Conservation (phyloP, 345 rosid genomes). For the Orychophragmus violaceus region DNA sequence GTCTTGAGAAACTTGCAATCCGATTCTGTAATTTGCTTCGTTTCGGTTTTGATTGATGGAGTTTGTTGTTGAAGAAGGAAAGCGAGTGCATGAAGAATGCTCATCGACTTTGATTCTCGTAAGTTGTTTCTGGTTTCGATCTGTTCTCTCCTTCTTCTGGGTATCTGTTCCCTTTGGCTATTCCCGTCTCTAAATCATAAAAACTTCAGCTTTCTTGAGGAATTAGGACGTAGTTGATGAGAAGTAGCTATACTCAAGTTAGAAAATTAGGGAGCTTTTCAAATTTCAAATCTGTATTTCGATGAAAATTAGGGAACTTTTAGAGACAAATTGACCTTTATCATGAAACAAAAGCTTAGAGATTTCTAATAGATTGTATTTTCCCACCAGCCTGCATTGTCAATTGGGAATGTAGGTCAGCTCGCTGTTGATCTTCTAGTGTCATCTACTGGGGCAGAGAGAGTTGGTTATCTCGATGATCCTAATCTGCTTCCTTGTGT, state of each 20-base stretch:
- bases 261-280: background rate
- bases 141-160: background rate
- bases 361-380: background rate
- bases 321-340: background rate
- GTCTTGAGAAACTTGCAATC: background rate
- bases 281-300: too few relatives aligned
- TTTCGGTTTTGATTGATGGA: slow-evolving; percentile 39
- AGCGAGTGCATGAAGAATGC: slow-evolving; percentile 44
- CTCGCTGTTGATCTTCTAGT: slow-evolving; percentile 80
- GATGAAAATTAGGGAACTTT: too few relatives aligned
- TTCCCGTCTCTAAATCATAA: background rate
- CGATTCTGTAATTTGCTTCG: background rate
- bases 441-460: slow-evolving; percentile 61
- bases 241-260: background rate
- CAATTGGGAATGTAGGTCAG: slow-evolving; percentile 91
- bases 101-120: slow-evolving; percentile 68
- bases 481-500: slow-evolving; percentile 73
- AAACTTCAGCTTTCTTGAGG: background rate
- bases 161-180: background rate
- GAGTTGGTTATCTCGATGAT: slow-evolving; percentile 74
- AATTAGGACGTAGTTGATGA: background rate
- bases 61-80: slow-evolving; percentile 56
- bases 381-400: slow-evolving; percentile 66
- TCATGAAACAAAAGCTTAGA: background rate
- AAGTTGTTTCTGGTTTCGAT: slow-evolving; percentile 7